Conservation (phyloP, 2,329 filamentous ascomycete species). For the Diaporthe amygdali region DNA sequence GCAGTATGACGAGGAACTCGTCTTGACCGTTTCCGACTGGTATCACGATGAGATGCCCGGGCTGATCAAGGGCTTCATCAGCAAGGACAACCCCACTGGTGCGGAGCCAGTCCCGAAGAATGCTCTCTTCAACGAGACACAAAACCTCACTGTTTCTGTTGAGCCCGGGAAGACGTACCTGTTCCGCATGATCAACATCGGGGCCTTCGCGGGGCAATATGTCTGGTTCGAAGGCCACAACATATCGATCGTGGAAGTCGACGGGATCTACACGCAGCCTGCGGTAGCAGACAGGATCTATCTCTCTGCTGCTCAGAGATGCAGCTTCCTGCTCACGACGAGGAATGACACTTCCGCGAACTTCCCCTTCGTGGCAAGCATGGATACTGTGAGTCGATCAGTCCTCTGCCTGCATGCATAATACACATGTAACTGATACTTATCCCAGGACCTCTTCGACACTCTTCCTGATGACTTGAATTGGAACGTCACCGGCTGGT, state of each 20-base stretch:
- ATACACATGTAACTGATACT: constrained; percentile 31
- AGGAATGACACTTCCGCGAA: constrained; percentile 66
- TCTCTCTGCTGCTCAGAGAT: constrained; percentile 70
- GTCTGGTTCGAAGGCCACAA: constrained; percentile 71
- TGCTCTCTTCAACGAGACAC: constrained; percentile 74
- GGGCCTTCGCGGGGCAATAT: constrained; percentile 72
- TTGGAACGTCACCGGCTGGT: constrained; percentile 70
- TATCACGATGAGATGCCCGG: constrained; percentile 65
- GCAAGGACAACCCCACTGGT: constrained; percentile 59
- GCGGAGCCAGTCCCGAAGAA: constrained; percentile 72
- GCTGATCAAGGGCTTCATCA: constrained; percentile 55
- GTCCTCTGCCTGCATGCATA: neutral
- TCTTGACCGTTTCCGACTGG: constrained; percentile 72
- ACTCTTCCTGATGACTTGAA: constrained; percentile 70
- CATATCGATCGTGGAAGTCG: constrained; percentile 74
- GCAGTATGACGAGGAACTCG: constrained; percentile 66
- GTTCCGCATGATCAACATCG: constrained; percentile 75
- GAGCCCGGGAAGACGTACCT: constrained; percentile 74
- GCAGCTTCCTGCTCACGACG: constrained; percentile 66
- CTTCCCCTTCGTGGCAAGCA: constrained; percentile 71
- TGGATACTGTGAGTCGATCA: constrained; percentile 53
- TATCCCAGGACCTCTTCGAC: constrained; percentile 67
- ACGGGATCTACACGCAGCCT: constrained; percentile 71
- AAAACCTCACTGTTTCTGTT: constrained; percentile 63
- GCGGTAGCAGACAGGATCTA: constrained; percentile 68